phyloP scores from a whole-genome alignment of 495 filamentous ascomycete species.

The Geopyxis carbonaria region DNA sequence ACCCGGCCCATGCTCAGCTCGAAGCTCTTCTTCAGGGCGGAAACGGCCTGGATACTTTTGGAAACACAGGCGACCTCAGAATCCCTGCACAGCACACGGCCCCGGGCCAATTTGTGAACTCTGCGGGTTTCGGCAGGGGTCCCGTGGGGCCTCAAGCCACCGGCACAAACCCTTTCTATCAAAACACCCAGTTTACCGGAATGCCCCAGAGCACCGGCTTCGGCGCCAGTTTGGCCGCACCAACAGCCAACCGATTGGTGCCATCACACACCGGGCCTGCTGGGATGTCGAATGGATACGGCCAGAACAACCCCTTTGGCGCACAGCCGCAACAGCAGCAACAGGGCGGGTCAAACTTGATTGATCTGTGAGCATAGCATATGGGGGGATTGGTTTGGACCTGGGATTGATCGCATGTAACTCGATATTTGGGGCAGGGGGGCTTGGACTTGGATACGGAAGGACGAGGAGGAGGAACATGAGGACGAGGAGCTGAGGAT shows the following conservation, averaged over 20 bases:
- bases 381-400: no score
- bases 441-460: no score
- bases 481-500: no score
- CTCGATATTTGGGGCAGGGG: no score
- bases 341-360: constrained; percentile 61
- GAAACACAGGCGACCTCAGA: constrained; percentile 83
- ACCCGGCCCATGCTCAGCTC: constrained; percentile 68
- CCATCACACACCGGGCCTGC: constrained; percentile 69
- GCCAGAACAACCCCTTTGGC: constrained; percentile 27
- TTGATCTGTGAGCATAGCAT: constrained; percentile 74
- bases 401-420: no score
- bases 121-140: constrained; percentile 52
- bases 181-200: constrained; percentile 59
- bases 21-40: constrained; percentile 77
- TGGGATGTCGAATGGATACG: constrained; percentile 28
- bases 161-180: constrained; percentile 59
- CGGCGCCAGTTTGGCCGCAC: constrained; percentile 24
- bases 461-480: no score
- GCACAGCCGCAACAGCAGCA: constrained; percentile 46
- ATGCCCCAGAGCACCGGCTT: constrained; percentile 40
- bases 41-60: constrained; percentile 92
- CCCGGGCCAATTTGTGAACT: constrained; percentile 93
- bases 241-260: constrained; percentile 34
- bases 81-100: constrained; percentile 96
- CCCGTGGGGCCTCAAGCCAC: constrained; percentile 50